Evolutionary conservation across 768 basidiomycete genomes (phyloP).

Genomic region (Termitomyces sp.): DNA sequence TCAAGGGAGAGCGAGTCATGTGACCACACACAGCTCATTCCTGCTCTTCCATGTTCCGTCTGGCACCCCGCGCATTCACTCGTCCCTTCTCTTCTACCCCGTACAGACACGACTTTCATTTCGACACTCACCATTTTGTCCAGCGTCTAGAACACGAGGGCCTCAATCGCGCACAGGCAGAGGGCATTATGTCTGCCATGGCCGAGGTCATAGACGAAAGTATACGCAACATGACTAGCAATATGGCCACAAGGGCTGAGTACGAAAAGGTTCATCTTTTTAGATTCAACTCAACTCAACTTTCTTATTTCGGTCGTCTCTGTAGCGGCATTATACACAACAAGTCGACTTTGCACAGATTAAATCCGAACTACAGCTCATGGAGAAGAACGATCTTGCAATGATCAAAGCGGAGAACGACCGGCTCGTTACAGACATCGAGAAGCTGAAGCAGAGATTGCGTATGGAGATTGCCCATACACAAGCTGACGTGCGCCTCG

Average conservation of each 20-base stretch:
- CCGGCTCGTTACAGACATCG: constrained; percentile 83
- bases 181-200: constrained; percentile 96
- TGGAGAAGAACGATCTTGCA: constrained; percentile 94
- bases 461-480: constrained; percentile 89
- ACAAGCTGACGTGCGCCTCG: constrained; percentile 88
- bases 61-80: not conserved
- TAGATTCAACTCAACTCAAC: not conserved
- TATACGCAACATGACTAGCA: constrained; percentile 90
- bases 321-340: constrained; percentile 85
- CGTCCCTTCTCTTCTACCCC: constrained; percentile 26
- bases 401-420: constrained; percentile 97
- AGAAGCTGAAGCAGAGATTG: constrained; percentile 90
- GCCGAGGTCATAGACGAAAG: constrained; percentile 97
- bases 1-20: constrained; percentile 3
- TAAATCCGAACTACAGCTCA: constrained; percentile 92
- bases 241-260: constrained; percentile 93
- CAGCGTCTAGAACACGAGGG: constrained; percentile 87
- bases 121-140: constrained; percentile 95
- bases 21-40: not conserved
- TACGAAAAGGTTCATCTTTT: constrained; percentile 78
- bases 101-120: constrained; percentile 57
- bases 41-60: constrained; percentile 7
- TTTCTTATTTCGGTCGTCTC: not conserved
- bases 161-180: constrained; percentile 84
- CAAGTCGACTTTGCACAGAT: constrained; percentile 96